These are phyloP conservation scores for Neurospora sp. DNA, from an alignment of 495 filamentous ascomycete species.

Conservation along the genomic window DNA sequence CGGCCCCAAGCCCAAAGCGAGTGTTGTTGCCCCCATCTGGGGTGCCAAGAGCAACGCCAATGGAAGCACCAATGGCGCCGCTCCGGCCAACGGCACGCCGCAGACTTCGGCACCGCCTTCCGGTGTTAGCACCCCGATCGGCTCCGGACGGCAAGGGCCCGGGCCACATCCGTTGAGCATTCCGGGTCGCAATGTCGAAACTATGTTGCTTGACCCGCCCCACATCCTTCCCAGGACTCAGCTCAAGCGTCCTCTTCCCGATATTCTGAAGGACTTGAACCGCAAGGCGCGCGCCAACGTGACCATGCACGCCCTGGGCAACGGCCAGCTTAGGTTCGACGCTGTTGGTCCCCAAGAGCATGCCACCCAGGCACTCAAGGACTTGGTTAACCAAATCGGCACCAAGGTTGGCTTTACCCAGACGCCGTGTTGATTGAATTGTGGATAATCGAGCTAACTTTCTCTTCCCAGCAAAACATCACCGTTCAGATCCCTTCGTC, in stretches of 20 bases:
- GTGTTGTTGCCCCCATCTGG: slow-evolving; percentile 51
- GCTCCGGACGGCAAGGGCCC: slow-evolving; percentile 35
- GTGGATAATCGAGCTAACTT: background rate
- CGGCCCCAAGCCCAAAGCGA: slow-evolving; percentile 53
- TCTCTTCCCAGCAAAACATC: slow-evolving; percentile 49
- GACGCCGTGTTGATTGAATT: background rate
- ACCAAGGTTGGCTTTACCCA: slow-evolving; percentile 53
- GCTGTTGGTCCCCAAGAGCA: slow-evolving; percentile 69
- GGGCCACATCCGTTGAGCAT: slow-evolving; percentile 55
- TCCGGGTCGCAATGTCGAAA: slow-evolving; percentile 69
- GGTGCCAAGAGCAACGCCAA: slow-evolving; percentile 35
- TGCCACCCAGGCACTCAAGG: slow-evolving; percentile 72
- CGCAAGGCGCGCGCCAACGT: slow-evolving; percentile 78
- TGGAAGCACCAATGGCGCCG: slow-evolving; percentile 51
- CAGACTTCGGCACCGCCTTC: slow-evolving; percentile 49
- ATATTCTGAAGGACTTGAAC: slow-evolving; percentile 81
- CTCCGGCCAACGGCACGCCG: slow-evolving; percentile 40
- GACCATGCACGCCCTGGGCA: slow-evolving; percentile 56
- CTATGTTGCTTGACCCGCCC: slow-evolving; percentile 56
- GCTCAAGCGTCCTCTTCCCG: slow-evolving; percentile 69
- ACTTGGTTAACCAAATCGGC: slow-evolving; percentile 75
- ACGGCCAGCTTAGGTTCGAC: slow-evolving; percentile 63
- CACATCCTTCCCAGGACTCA: slow-evolving; percentile 64
- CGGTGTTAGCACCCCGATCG: slow-evolving; percentile 46
- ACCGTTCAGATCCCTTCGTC: slow-evolving; percentile 73